Conservation (phyloP, 129 eudicot species). For the Glebionis coronaria region DNA sequence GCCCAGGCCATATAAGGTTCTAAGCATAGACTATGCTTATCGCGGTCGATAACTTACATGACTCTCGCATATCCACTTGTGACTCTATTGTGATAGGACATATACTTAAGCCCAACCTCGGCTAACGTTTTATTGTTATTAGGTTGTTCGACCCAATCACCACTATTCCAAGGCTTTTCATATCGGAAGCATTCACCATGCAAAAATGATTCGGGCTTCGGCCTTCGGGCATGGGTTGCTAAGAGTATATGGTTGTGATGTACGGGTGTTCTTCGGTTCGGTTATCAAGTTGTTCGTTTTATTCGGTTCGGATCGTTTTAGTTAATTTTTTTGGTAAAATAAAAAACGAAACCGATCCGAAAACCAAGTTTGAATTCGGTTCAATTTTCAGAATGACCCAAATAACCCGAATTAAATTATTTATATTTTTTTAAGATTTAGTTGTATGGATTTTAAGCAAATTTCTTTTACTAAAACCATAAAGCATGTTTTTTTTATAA, state of each 20-base stretch:
- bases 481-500: too few relatives aligned
- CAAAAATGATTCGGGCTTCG: slow-evolving; percentile 69
- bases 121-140: slow-evolving; percentile 88
- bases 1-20: slow-evolving; percentile 79
- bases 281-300: too few relatives aligned
- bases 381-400: too few relatives aligned
- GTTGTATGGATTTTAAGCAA: too few relatives aligned
- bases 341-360: too few relatives aligned
- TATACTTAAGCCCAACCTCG: slow-evolving; percentile 53
- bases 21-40: slow-evolving; percentile 84
- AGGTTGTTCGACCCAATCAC: slow-evolving; percentile 79
- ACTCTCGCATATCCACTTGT: slow-evolving; percentile 90
- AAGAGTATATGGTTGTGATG: slow-evolving; percentile 83
- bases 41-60: slow-evolving; percentile 64
- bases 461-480: too few relatives aligned
- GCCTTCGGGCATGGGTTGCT: slow-evolving; percentile 92
- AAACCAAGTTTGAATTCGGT: too few relatives aligned
- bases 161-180: slow-evolving; percentile 87
- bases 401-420: too few relatives aligned
- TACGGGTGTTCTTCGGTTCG: too few relatives aligned
- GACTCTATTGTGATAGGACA: slow-evolving; percentile 64
- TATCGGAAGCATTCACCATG: slow-evolving; percentile 70
- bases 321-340: too few relatives aligned
- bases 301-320: too few relatives aligned
- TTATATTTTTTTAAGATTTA: too few relatives aligned